Evolutionary conservation across 805 yeast genomes (phyloP), one percentile per base, ranked within the genome.

Genomic region (Wickerhamiella sergipiensis): DNA sequence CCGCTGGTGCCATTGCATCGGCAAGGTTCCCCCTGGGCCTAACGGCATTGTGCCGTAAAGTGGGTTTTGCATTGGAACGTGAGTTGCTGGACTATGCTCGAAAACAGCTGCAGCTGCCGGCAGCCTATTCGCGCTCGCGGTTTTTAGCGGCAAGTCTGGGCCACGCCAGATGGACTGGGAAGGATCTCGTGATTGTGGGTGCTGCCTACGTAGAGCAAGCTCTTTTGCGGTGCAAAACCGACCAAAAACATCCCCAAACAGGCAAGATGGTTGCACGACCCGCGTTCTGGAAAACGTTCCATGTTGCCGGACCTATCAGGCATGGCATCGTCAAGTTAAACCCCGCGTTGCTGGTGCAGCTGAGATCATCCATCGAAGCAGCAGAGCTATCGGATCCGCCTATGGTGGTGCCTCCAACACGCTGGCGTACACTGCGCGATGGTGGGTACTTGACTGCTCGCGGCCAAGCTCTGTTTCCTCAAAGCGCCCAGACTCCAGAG

Each of bases 271-370:
- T 17, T 62, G 70, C 23, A 64, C 71, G 51, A 78, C 87, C 50
- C 77, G 81, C 63, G 70, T 86, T 36, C 26, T 56, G 57, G 95
- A 94, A 8, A 79, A 94, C 15, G 73, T 81, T 15, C 69, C 85
- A 56, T 70, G 80, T 21, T 0, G 78, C 79, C n/a, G 67, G 78
- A 49, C 62, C 64, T 1, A 78, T 81, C 10, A 67, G 67, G 31
- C 87, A 85, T 17, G 71, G 75, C 26, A 85, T 85, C n/a, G 88
- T 95, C 2, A 95, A 95, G 1, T 80, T 87, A 58, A 79, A 79
- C 52, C 95, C 85, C 60, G 76, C 84, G 5, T 85, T 83, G 62
- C 86, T 83, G 62, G 82, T 77, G 58, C 18, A n/a, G 2, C 73
- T 76, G n/a, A 70, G 87, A 50, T 73, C 80, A 3, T 71, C 74